phyloP scores from a whole-genome alignment of 768 basidiomycete genomes.

The Suillus sp. region DNA sequence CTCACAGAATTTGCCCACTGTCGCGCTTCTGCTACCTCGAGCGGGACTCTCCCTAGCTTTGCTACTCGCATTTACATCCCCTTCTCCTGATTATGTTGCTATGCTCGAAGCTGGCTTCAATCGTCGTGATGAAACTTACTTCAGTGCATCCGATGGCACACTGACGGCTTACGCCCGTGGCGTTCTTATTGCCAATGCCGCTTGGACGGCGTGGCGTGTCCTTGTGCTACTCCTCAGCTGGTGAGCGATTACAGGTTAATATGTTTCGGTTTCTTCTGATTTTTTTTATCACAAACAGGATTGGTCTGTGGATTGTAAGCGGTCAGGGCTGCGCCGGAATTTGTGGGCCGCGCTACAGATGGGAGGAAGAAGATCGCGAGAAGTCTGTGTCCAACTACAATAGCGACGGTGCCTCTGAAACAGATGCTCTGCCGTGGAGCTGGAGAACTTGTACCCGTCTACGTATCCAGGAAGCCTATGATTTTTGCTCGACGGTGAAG shows the following conservation, averaged over 20 bases:
- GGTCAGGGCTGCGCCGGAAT: slow-evolving; percentile 79
- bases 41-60: slow-evolving; percentile 75
- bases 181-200: slow-evolving; percentile 75
- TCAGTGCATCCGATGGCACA: slow-evolving; percentile 60
- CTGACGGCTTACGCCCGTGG: slow-evolving; percentile 79
- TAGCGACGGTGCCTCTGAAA: slow-evolving; percentile 45
- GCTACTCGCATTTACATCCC: slow-evolving; percentile 62
- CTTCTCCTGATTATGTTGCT: slow-evolving; percentile 48
- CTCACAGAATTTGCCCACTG: slow-evolving; percentile 82
- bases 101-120: slow-evolving; percentile 50
- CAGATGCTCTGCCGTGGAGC: slow-evolving; percentile 66
- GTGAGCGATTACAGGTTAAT: slow-evolving; percentile 40
- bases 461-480: slow-evolving; percentile 77
- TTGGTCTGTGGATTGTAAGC: slow-evolving; percentile 79
- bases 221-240: slow-evolving; percentile 71
- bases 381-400: slow-evolving; percentile 52
- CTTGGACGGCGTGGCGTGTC: slow-evolving; percentile 77
- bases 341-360: slow-evolving; percentile 79
- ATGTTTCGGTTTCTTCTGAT: neutral
- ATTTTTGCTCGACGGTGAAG: slow-evolving; percentile 67
- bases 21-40: slow-evolving; percentile 80
- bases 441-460: slow-evolving; percentile 75
- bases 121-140: slow-evolving; percentile 74
- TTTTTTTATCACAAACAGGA: slow-evolving; percentile 39
- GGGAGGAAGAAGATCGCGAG: slow-evolving; percentile 80